phyloP scores from a whole-genome alignment of 108 stramenopile genomes.

The Schizochytrium sp. region DNA sequence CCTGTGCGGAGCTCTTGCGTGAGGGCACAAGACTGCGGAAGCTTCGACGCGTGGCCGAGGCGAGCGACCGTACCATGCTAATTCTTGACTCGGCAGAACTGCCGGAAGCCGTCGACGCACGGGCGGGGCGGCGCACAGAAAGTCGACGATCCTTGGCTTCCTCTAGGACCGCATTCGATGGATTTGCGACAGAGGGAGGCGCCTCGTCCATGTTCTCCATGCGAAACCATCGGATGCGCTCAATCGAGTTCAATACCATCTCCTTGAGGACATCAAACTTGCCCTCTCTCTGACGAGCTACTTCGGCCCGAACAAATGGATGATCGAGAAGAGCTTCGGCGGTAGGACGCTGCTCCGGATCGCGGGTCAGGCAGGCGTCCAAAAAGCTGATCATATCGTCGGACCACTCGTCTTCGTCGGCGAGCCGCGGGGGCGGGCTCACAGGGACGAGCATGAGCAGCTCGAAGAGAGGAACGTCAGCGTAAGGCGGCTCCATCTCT shows the following conservation, averaged over 20 bases:
- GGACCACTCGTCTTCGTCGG: conserved; percentile 42
- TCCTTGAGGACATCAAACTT: neutral
- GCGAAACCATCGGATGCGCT: neutral
- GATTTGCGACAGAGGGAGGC: neutral
- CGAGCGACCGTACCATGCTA: neutral
- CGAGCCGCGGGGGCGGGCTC: conserved; percentile 40
- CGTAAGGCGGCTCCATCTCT: conserved; percentile 90
- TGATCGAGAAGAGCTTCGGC: conserved; percentile 23
- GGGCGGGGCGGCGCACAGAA: neutral
- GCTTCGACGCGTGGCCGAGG: neutral
- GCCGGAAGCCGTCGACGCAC: neutral
- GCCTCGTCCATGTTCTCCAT: neutral
- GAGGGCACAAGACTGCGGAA: neutral
- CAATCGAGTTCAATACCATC: neutral
- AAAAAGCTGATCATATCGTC: conserved; percentile 33
- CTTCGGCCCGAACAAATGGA: neutral
- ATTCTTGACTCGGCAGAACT: neutral
- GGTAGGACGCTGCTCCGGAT: conserved; percentile 23
- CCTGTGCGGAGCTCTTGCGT: neutral
- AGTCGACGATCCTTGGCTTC: neutral
- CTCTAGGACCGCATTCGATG: neutral
- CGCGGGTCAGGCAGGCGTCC: conserved; percentile 28
- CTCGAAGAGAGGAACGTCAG: conserved; percentile 75
- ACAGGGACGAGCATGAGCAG: conserved; percentile 49
- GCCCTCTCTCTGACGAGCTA: neutral